Evolutionary conservation across 805 yeast genomes (phyloP), one percentile per base, ranked within the genome.

Genomic region (Wickerhamiella azyma): DNA sequence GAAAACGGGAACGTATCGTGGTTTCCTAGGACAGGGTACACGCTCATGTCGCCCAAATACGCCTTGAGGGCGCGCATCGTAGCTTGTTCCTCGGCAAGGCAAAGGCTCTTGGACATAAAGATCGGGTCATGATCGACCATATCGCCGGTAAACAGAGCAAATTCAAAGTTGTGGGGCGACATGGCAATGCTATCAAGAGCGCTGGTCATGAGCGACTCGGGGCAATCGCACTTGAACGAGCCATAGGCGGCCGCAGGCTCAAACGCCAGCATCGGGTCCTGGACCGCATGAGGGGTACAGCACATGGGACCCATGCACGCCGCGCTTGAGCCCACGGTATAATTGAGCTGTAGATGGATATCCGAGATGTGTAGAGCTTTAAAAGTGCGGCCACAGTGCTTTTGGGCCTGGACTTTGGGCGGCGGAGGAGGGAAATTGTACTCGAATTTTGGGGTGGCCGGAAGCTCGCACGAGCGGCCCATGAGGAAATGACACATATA

Each of bases 1-100:
- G 80, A 81, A 53, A 78, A 76, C 14, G 88, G 86, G 66, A 71
- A 80, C 26, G 78, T 73, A 56, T 80, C 86, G 60, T 81, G 85
- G 59, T 77, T 79, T 24, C 86, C 86, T 54, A 80, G 62, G 18
- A 74, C 75, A 9, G 84, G 70, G 56, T 65, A 78, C 5, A 80
- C 72, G 7, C 84, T 80, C 26, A 75, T 59, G 44, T 72, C 65
- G 16, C 68, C 64, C 48, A 79, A 67, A 45, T 61, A 63, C 45
- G 51, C 55, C 53, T 79, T 79, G 67, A 79, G 66, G 49, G 77
- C 71, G 51, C 70, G 63, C 59, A 76, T 68, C 1, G 72, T 60
- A 18, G 60, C 58, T 45, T 66, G 68, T 58, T 79, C 83, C n/a
- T 80, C 76, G 26, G 63, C 59, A 48, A 72, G 60, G 30, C 79